Evolutionary conservation across 2,329 filamentous ascomycete species (phyloP), one percentile per base, ranked within the genome.

Genomic region (Alternaria novae-zelandiae): DNA sequence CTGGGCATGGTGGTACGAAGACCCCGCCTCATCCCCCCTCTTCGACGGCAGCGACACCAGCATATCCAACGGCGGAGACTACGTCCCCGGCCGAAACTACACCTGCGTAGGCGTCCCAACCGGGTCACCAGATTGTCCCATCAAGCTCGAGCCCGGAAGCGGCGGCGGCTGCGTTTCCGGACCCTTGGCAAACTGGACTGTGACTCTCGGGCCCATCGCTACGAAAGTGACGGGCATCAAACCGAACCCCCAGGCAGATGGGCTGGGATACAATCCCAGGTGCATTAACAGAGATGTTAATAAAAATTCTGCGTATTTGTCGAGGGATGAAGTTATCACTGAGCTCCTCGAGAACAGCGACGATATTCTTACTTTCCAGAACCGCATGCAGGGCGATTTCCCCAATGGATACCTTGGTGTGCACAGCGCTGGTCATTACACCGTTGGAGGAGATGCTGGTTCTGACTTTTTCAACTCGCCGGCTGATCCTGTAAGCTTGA

Each of bases 81-180:
- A 71, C 53, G 67, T 66, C 7, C 36, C 63, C 1, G 66, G 62
- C 5, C 61, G 69, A 41, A 80, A 68, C 73, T 75, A 36, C 53
- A 70, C 69, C 12, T 77, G 74, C 53, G 65, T 78, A 12, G 30
- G 30, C 6, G 13, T 32, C 5, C 30, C 30, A 32, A 46, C 72
- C 72, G 0, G 54, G 36, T 25, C 45, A 10, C 28, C 20, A 0
- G 30, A 23, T 21, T 59, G 56, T 17, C 36, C 44, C 6, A 32
- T 63, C 25, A 30, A 54, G 13, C n/a, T 63, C 23, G 10, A 21
- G 15, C 45, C 82, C 1, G 86, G 85, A 17, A 80, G 80, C 0
- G 86, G 86, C 9, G 86, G 86, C 32, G 86, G 86, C 3, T 88
- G 86, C 70, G 79, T 88, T 4, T 79, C 77, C 0, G 86, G 86